These are phyloP conservation scores for Eudorina sp. DNA, from an alignment of 139 green algal species.

Conservation along the genomic window DNA sequence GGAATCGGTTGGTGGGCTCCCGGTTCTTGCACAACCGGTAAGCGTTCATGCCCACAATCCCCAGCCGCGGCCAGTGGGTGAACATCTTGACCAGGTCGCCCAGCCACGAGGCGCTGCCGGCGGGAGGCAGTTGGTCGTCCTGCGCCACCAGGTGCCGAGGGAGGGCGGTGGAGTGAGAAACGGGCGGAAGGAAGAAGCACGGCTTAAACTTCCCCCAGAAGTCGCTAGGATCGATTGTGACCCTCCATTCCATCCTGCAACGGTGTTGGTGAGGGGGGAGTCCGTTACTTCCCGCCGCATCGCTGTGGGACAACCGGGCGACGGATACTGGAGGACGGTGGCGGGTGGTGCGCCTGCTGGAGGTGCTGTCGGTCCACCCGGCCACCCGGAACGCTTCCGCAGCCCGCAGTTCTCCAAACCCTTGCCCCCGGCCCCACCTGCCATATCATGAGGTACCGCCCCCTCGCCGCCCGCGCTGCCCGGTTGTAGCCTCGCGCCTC, in stretches of 20 bases:
- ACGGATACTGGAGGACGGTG: too few relatives aligned
- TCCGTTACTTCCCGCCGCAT: not conserved
- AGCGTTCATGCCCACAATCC: slow-evolving; percentile 30
- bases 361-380: too few relatives aligned
- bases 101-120: not conserved
- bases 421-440: slow-evolving; percentile 20
- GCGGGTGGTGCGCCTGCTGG: too few relatives aligned
- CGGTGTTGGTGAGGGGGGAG: too few relatives aligned
- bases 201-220: too few relatives aligned
- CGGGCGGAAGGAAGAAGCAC: not conserved
- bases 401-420: too few relatives aligned
- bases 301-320: too few relatives aligned
- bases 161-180: not conserved
- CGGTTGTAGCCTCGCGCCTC: slow-evolving; percentile 54
- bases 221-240: not conserved
- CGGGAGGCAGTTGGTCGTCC: slow-evolving; percentile 33
- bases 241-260: too few relatives aligned
- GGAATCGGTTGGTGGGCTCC: slow-evolving; percentile 31
- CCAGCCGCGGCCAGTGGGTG: not conserved
- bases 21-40: slow-evolving; percentile 20
- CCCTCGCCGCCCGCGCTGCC: slow-evolving; percentile 15
- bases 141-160: not conserved
- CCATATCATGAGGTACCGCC: slow-evolving; percentile 30
- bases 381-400: too few relatives aligned
- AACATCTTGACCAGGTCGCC: not conserved